Evolutionary conservation across 352 stramenopile species (phyloP), one percentile per base, ranked within the genome.

Genomic region (Phytophthora multivora): DNA sequence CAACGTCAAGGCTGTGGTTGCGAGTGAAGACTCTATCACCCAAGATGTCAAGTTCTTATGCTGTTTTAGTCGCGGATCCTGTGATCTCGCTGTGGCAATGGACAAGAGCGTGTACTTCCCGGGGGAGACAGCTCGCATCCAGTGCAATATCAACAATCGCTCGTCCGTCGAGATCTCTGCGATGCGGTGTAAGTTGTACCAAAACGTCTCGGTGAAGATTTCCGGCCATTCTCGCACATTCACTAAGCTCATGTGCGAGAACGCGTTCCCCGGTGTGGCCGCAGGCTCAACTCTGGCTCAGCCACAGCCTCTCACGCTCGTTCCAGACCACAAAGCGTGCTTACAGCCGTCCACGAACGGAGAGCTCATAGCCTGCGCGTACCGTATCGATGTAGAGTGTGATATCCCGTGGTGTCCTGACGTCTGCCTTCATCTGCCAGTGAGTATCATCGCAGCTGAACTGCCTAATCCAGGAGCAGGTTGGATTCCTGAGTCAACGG

Each of bases 71-170:
- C 77, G 82, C 21, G 82, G 82, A 19, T 63, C 43, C 12, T 87
- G 75, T 43, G 36, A 76, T 15, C 61, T 91, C 7, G 66, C 77
- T 13, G 80, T 88, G 7, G 64, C 74, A 0, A 83, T 89, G 79
- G 76, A 91, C 69, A 91, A 89, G 59, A 89, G 84, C 52, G 71
- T 87, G 41, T 91, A 89, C 49, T 60, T 88, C 43, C 54, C 82
- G 1, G 70, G 74, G 2, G 80, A 89, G 41, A 33, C 75, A 13
- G 74, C 79, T 18, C 61, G 80, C 25, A 86, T 91, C 66, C 66
- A 81, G 23, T 87, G 76, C 69, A 69, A 82, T 45, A 80, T 89
- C 61, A 73, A 74, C 46, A 89, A 91, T 61, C 39, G 61, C 18
- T 89, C 82, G 31, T 61, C 65, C 5, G 71, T 83, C 15, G 75